These are phyloP conservation scores for Fusarium odoratissimum DNA, from an alignment of 2,329 filamentous ascomycete species.

Conservation along the genomic window DNA sequence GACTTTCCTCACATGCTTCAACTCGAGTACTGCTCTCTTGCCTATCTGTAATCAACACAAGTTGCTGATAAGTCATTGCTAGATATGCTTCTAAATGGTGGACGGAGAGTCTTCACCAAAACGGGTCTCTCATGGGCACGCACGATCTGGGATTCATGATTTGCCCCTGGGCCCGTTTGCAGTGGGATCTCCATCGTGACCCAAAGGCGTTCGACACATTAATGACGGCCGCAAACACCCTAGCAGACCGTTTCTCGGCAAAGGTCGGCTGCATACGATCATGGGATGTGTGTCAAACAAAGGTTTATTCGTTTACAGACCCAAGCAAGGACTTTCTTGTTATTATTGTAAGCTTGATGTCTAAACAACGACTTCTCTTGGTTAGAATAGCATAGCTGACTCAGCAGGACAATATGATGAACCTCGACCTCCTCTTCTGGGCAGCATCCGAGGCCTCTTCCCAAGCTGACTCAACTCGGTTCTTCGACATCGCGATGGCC, in stretches of 20 bases:
- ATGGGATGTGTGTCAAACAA: slow-evolving; percentile 58
- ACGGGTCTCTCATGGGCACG: slow-evolving; percentile 50
- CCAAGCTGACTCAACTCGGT: not conserved
- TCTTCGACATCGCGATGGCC: slow-evolving; percentile 50
- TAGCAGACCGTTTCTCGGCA: slow-evolving; percentile 52
- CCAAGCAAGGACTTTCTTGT: slow-evolving; percentile 53
- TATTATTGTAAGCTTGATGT: slow-evolving; percentile 51
- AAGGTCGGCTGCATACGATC: slow-evolving; percentile 52
- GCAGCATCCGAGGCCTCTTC: slow-evolving; percentile 42
- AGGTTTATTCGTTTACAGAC: slow-evolving; percentile 52
- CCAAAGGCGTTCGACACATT: slow-evolving; percentile 50
- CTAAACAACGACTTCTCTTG: accelerated
- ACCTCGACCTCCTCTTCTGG: slow-evolving; percentile 58
- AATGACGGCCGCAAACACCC: slow-evolving; percentile 49
- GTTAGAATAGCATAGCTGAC: not conserved
- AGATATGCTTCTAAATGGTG: slow-evolving; percentile 12
- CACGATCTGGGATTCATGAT: slow-evolving; percentile 60
- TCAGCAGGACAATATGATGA: slow-evolving; percentile 53
- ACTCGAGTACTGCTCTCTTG: not conserved
- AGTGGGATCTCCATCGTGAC: slow-evolving; percentile 56
- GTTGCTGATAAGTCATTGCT: accelerated
- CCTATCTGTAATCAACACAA: accelerated
- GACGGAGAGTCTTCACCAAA: slow-evolving; percentile 46
- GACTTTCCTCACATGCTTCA: not conserved
- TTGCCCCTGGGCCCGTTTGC: slow-evolving; percentile 51